Conservation (phyloP, 108 stramenopile species). For the Cyclotella sp. region DNA sequence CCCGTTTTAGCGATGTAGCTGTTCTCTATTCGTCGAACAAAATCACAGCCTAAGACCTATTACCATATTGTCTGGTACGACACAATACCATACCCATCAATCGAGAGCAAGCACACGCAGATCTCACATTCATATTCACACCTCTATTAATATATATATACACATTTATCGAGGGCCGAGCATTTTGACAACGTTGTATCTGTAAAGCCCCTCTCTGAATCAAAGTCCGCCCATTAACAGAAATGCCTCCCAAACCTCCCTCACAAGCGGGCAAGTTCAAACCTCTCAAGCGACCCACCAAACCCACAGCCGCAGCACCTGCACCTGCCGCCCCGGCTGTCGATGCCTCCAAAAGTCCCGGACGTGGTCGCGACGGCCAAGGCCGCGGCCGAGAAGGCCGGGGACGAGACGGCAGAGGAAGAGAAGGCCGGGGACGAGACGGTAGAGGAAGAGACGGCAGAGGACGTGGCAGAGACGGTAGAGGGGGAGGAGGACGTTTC, state of each 20-base stretch:
- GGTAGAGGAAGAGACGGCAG: constrained; percentile 45
- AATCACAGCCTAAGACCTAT: too few relatives aligned
- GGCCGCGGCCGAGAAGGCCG: constrained; percentile 10
- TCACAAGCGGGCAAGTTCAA: constrained; percentile 86
- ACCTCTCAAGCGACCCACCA: constrained; percentile 71
- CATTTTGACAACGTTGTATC: too few relatives aligned
- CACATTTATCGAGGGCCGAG: too few relatives aligned
- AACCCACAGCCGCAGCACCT: constrained; percentile 42
- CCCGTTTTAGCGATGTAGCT: too few relatives aligned
- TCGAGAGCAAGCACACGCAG: background rate
- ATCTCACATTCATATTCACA: too few relatives aligned
- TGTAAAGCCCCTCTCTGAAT: background rate
- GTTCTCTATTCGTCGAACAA: too few relatives aligned
- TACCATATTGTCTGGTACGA: too few relatives aligned
- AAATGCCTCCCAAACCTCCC: constrained; percentile 63
- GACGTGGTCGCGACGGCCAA: constrained; percentile 13
- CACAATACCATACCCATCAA: background rate
- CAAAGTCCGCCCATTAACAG: background rate
- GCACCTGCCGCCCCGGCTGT: constrained; percentile 24
- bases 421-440: constrained; percentile 17
- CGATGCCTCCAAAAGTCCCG: background rate
- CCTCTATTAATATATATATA: too few relatives aligned
- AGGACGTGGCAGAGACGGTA: constrained; percentile 49
- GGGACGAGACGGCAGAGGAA: constrained; percentile 14
- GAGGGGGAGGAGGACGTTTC: constrained; percentile 52